Percentiles rank a stretch among this genome's conserved stretches.
Conservation (phyloP, 179 eudicot species). For the Gypsophila paniculata region DNA sequence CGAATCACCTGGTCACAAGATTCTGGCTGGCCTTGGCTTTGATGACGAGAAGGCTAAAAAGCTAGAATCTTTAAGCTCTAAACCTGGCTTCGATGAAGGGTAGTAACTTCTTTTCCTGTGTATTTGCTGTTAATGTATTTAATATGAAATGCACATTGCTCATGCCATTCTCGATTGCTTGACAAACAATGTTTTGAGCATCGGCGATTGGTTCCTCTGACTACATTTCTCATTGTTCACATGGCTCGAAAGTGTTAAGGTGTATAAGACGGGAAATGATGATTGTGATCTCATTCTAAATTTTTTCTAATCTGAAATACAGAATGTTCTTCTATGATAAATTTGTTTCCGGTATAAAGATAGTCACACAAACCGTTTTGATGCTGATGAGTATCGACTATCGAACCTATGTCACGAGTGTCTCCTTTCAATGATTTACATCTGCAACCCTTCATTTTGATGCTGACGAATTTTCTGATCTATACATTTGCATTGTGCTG, state of each 20-base stretch:
- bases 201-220: neutral
- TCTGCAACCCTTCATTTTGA: neutral
- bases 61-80: constrained; percentile 47
- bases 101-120: constrained; percentile 16
- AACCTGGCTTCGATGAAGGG: constrained; percentile 43
- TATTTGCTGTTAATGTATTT: constrained; percentile 17
- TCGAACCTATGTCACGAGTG: neutral
- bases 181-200: neutral
- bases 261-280: neutral
- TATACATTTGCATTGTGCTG: too few species aligned
- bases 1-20: constrained; percentile 70
- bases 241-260: neutral
- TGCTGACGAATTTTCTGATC: too few species aligned
- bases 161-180: neutral
- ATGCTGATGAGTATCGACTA: neutral
- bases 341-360: neutral
- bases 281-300: neutral
- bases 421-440: neutral
- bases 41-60: constrained; percentile 67
- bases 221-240: neutral
- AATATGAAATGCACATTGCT: constrained; percentile 18
- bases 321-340: neutral
- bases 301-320: neutral
- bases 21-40: constrained; percentile 70
- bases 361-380: neutral